A percentile compares a stretch with the other conserved stretches of the same genome.
These are phyloP conservation scores for Amylocarpus encephaloides DNA, from an alignment of 2,329 filamentous ascomycete species.

Conservation along the genomic window DNA sequence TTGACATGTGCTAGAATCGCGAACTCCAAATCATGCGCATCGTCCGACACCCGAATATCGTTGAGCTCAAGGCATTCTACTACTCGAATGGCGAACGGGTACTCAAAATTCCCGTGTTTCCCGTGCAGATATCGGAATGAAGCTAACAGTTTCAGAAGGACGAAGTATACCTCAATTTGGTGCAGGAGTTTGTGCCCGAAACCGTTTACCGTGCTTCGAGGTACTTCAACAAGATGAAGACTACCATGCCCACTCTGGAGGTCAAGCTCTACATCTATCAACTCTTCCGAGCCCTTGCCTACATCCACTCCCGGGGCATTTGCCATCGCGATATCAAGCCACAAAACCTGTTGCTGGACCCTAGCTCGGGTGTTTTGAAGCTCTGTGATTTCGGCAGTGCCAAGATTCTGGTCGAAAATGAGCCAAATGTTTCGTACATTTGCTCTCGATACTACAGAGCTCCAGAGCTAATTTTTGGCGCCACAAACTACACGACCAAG, in stretches of 20 bases:
- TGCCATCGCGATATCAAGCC: conserved; percentile 99
- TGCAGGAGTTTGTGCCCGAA: conserved; percentile 96
- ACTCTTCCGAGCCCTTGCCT: conserved; percentile 94
- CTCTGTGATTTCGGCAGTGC: conserved; percentile 98
- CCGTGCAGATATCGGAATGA: conserved; percentile 23
- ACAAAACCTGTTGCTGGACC: conserved; percentile 92
- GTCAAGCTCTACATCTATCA: conserved; percentile 99
- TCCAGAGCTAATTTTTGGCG: conserved; percentile 95
- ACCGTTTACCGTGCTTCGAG: conserved; percentile 96
- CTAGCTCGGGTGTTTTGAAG: conserved; percentile 85
- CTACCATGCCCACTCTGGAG: conserved; percentile 96
- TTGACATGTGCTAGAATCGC: conserved; percentile 66
- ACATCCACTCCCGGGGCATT: conserved; percentile 98
- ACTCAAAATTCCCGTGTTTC: conserved; percentile 34
- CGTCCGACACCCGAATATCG: conserved; percentile 96
- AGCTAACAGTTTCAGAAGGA: conserved; percentile 62
- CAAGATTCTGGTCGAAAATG: conserved; percentile 97
- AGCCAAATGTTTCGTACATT: conserved; percentile 99
- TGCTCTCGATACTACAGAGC: conserved; percentile 98
- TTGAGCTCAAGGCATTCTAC: conserved; percentile 98
- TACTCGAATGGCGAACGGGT: conserved; percentile 98
- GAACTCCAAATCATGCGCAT: conserved; percentile 99
- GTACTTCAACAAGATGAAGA: conserved; percentile 99
- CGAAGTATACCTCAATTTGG: conserved; percentile 96
- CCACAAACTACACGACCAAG: conserved; percentile 99